Percentiles rank a stretch among this genome's conserved stretches.
Conservation (phyloP, 2,329 filamentous ascomycete species). For the Biscogniauxia marginata region DNA sequence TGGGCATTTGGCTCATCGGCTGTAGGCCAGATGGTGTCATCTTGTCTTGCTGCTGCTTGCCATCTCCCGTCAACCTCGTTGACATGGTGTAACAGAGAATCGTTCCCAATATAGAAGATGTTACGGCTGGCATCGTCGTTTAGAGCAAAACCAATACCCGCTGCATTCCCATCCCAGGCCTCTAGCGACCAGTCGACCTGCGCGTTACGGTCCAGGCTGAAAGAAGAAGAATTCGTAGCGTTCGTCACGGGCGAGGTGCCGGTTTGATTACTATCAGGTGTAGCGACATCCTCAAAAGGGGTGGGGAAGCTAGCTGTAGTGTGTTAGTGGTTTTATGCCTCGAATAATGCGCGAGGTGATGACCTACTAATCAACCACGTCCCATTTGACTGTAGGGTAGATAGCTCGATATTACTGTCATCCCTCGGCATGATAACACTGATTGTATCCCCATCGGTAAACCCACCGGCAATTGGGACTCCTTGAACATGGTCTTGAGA, state of each 20-base stretch:
- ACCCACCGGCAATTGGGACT: conserved; percentile 1
- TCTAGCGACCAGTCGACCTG: conserved; percentile 3
- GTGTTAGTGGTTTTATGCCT: not conserved
- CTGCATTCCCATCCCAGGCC: conserved; percentile 12
- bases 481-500: conserved; percentile 5
- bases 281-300: conserved; percentile 1
- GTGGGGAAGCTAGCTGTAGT: conserved; percentile 4
- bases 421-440: conserved; percentile 7
- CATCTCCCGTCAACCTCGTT: conserved; percentile 26
- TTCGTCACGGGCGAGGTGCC: conserved; percentile 3
- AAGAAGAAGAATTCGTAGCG: not conserved
- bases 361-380: conserved; percentile 11
- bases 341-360: not conserved
- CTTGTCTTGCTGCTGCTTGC: conserved; percentile 14
- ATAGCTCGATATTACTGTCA: conserved; percentile 8
- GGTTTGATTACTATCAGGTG: not conserved
- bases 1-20: conserved; percentile 32
- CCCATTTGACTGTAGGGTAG: not conserved
- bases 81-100: conserved; percentile 30
- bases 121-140: conserved; percentile 8
- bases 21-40: conserved; percentile 29
- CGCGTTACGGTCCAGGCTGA: not conserved
- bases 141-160: conserved; percentile 6
- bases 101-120: conserved; percentile 24
- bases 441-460: conserved; percentile 3